Base-by-base conservation (phyloP, 371 early-diverging fungal species). In the Apophysomyces ossiformis region DNA sequence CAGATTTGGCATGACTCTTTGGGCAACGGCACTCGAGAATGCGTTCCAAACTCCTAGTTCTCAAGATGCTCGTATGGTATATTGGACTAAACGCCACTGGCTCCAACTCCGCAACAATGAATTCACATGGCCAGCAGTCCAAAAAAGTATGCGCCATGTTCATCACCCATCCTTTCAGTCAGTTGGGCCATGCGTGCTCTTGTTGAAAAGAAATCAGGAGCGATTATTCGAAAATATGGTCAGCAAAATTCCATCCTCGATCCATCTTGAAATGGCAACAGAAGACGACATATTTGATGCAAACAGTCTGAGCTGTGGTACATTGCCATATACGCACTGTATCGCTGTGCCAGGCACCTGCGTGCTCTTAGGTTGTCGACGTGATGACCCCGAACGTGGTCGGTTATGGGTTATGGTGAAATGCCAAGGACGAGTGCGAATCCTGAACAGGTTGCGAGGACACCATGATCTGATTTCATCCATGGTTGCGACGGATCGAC, bases 21-120 rank as follows among this genome's bases (percentile, higher is more conserved):
- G 60, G 60, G 18, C 41, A 11, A 16, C 60, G 26, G 60, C 60
- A 59, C 60, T 59, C 39, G 60, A 15, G 12, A 35, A 38, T 35
- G 3, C 60, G 9, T 59, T 37, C 38, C 21, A 59, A 41, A 16
- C 16, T 7, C 16, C 18, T 16, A 15, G 16, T 8, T 21, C 60
- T 6, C 60, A 35, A 38, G 60, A 59, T 39, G 36, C 60, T 7
- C 39, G 60, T 38, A 21, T 41, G 18, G n/a, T 37, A 7, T 59
- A 59, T 7, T 59, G 60, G 60, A 59, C 60, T 7, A 59, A 59
- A n/a, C 37, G 60, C 7, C 60, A 59, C 16, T 59, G 60, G 60
- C 21, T 21, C 8, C 60, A 32, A 11, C 39, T 59, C 3, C 39
- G 60, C 43, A 37, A 21, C 32, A 37, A 15, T 32, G 60, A 59